These are phyloP conservation scores for Lactifluus echinatus DNA, from an alignment of 768 basidiomycete genomes.

Conservation along the genomic window DNA sequence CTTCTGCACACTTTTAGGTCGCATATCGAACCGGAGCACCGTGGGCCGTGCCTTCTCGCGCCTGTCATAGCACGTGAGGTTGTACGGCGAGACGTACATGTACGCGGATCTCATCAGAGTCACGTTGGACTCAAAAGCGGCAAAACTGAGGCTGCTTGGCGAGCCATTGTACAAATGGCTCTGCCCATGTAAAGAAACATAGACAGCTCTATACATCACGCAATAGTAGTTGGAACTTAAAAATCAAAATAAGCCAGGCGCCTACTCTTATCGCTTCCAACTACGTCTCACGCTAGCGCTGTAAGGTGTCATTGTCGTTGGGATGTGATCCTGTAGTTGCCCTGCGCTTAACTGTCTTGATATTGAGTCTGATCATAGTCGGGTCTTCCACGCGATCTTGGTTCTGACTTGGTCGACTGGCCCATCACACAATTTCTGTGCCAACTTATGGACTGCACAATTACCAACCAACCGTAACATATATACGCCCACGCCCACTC, in stretches of 20 bases:
- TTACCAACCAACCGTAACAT: not conserved
- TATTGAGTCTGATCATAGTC: no score
- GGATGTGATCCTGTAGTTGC: no score
- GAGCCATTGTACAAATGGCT: slow-evolving; percentile 8
- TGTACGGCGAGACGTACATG: slow-evolving; percentile 8
- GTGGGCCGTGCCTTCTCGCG: slow-evolving; percentile 1
- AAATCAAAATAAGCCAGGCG: no score
- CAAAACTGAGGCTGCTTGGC: slow-evolving; percentile 10
- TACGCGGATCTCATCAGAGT: not conserved
- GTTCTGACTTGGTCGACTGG: not conserved
- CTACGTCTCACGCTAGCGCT: no score
- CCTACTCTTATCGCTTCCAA: no score
- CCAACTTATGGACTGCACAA: not conserved
- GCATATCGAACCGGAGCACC: slow-evolving; percentile 8
- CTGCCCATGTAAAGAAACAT: slow-evolving; percentile 7
- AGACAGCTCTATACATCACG: no score
- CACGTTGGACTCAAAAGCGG: not conserved
- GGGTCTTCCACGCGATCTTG: no score
- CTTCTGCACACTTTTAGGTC: slow-evolving; percentile 1
- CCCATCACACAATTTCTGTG: not conserved
- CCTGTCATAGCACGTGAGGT: slow-evolving; percentile 5
- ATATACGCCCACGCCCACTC: not conserved
- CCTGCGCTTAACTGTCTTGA: no score
- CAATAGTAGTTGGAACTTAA: no score
- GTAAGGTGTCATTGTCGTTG: no score